Percentiles rank a stretch among this genome's conserved stretches.
phyloP scores from a whole-genome alignment of 768 basidiomycete genomes.

The Rubroboletus satanas region DNA sequence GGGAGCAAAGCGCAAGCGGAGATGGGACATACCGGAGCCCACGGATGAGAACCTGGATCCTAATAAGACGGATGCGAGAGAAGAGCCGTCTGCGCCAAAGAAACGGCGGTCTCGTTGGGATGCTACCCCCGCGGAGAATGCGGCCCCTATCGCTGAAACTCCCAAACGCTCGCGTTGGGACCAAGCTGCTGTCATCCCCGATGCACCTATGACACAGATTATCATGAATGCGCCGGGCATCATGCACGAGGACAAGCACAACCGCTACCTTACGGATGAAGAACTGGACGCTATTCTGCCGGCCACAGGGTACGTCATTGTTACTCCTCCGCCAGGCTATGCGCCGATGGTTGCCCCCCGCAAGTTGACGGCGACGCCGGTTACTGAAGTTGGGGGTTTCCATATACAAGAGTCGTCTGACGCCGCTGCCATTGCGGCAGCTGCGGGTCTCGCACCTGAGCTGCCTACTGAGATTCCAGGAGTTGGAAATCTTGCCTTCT shows the following conservation, averaged over 20 bases:
- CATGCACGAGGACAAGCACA: constrained; percentile 92
- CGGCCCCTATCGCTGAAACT: constrained; percentile 48
- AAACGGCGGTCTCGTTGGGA: constrained; percentile 97
- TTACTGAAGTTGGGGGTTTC: constrained; percentile 74
- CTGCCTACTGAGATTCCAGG: constrained; percentile 97
- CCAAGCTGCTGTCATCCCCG: constrained; percentile 76
- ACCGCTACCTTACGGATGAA: constrained; percentile 93
- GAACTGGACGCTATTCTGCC: constrained; percentile 93
- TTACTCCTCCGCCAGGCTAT: constrained; percentile 93
- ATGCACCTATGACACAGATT: constrained; percentile 70
- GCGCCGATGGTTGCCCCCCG: constrained; percentile 68
- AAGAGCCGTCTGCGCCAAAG: constrained; percentile 76
- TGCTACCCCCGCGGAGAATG: constrained; percentile 76
- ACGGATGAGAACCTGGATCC: constrained; percentile 64
- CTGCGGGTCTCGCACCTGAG: constrained; percentile 89
- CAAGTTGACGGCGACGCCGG: constrained; percentile 54
- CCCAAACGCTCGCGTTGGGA: constrained; percentile 97
- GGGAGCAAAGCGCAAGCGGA: constrained; percentile 66
- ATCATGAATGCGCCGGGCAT: constrained; percentile 84
- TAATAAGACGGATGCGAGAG: constrained; percentile 59
- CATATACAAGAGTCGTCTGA: constrained; percentile 96
- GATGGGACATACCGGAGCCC: constrained; percentile 72
- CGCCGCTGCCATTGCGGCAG: constrained; percentile 81
- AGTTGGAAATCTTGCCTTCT: constrained; percentile 94
- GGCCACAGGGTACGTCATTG: constrained; percentile 80